Evolutionary conservation across 2,329 filamentous ascomycete species (phyloP).

Genomic region (Dactylellina haptotyla): DNA sequence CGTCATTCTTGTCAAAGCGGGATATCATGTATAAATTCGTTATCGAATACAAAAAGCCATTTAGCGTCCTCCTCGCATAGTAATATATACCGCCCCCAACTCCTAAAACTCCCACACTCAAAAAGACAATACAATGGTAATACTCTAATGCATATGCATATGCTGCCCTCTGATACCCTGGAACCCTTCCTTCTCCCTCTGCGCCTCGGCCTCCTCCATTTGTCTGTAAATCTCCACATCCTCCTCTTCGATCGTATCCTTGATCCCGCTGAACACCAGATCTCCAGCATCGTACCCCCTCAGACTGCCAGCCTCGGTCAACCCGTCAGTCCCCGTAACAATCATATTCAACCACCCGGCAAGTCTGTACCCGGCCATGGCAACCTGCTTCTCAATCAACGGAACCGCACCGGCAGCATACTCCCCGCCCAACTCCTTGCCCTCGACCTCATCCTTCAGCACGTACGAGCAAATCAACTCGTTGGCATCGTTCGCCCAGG

Average conservation of each 20-base stretch:
- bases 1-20: background rate
- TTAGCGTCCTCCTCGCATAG: background rate
- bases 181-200: background rate
- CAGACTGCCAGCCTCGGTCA: conserved; percentile 1
- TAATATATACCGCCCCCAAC: background rate
- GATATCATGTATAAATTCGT: too few species aligned
- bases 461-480: conserved; percentile 67
- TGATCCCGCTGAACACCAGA: background rate
- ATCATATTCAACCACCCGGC: conserved; percentile 75
- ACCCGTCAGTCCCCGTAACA: conserved; percentile 59
- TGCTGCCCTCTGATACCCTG: conserved; percentile 31
- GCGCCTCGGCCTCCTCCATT: background rate
- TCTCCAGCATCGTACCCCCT: background rate
- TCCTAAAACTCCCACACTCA: background rate
- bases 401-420: conserved; percentile 74
- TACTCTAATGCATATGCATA: background rate
- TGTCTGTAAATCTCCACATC: conserved; percentile 17
- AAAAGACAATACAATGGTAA: background rate
- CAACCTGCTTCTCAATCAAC: conserved; percentile 73
- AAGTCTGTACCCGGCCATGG: conserved; percentile 75
- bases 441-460: conserved; percentile 67
- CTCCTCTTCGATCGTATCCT: background rate
- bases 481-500: conserved; percentile 74
- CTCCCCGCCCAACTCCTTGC: conserved; percentile 70
- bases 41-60: background rate